Evolutionary conservation across 495 filamentous ascomycete species (phyloP).

Genomic region (Lasiosphaeria ovina): DNA sequence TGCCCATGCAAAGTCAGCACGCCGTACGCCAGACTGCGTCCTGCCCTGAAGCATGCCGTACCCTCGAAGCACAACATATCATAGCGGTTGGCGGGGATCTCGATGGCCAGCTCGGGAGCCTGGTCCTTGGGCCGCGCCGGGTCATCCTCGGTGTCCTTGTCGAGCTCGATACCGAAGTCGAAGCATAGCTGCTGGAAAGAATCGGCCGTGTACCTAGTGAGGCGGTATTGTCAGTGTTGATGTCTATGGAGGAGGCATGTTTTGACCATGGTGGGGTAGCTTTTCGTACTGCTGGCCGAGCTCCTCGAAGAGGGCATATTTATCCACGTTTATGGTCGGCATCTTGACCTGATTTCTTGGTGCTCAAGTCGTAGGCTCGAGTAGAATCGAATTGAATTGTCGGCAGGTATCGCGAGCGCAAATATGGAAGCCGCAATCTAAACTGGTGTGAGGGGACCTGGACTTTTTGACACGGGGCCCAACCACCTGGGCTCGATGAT

Average conservation of each 20-base stretch:
- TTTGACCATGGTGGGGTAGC: constrained; percentile 26
- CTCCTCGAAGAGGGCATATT: constrained; percentile 89
- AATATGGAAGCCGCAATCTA: constrained; percentile 13
- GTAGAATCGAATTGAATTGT: constrained; percentile 18
- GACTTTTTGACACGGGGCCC: constrained; percentile 25
- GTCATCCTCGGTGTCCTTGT: constrained; percentile 84
- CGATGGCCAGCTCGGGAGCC: constrained; percentile 92
- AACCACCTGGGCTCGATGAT: constrained; percentile 9
- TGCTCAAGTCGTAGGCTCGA: neutral
- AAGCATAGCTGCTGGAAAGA: constrained; percentile 98
- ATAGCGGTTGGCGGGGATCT: constrained; percentile 98
- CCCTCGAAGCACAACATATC: constrained; percentile 97
- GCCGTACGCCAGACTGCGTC: neutral
- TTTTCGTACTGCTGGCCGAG: constrained; percentile 76
- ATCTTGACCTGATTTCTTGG: constrained; percentile 37
- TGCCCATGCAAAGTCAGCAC: neutral
- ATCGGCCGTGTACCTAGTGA: constrained; percentile 74
- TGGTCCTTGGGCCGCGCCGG: constrained; percentile 69
- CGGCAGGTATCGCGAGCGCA: constrained; percentile 6
- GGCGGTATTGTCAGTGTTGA: constrained; percentile 4
- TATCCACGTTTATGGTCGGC: constrained; percentile 95
- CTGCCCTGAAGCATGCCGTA: constrained; percentile 7
- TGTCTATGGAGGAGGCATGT: neutral
- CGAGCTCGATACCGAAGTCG: constrained; percentile 97
- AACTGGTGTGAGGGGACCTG: constrained; percentile 6